Conservation (phyloP, 805 yeast genomes). For the Candida gorgasii region DNA sequence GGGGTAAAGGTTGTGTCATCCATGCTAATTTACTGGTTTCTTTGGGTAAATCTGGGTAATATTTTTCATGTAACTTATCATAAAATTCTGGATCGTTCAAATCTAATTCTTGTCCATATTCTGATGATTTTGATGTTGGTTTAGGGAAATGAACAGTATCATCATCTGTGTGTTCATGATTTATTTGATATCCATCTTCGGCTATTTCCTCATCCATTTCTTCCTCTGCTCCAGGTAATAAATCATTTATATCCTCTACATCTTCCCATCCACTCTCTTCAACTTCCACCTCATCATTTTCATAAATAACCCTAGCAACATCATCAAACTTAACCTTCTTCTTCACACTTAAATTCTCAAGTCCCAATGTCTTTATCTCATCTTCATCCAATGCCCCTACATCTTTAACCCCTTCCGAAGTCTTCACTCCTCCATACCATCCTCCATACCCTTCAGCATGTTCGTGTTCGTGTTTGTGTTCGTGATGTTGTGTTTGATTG, state of each 20-base stretch:
- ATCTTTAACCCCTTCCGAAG: conserved; percentile 32
- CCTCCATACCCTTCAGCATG: conserved; percentile 46
- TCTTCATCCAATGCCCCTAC: conserved; percentile 33
- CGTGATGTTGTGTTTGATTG: neutral
- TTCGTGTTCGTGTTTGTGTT: conserved; percentile 21
- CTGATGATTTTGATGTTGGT: conserved; percentile 16
- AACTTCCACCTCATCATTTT: conserved; percentile 20
- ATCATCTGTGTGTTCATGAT: conserved; percentile 32
- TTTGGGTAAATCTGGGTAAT: conserved; percentile 85
- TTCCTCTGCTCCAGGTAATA: conserved; percentile 42
- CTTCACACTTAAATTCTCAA: conserved; percentile 14
- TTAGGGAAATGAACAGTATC: conserved; percentile 65
- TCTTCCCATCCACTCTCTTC: conserved; percentile 51
- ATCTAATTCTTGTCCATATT: conserved; percentile 42
- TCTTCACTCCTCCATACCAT: conserved; percentile 43
- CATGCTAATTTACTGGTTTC: conserved; percentile 83
- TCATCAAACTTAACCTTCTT: conserved; percentile 36
- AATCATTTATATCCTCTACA: conserved; percentile 50
- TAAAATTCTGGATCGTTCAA: conserved; percentile 77
- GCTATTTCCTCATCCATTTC: conserved; percentile 39
- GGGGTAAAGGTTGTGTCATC: conserved; percentile 74
- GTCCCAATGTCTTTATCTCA: conserved; percentile 42
- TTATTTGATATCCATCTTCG: conserved; percentile 43
- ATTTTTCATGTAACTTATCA: conserved; percentile 77
- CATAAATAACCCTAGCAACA: conserved; percentile 29